Evolutionary conservation across 129 eudicot genomes (phyloP), one percentile per base, ranked within the genome.

Genomic region (Flaveria robusta): DNA sequence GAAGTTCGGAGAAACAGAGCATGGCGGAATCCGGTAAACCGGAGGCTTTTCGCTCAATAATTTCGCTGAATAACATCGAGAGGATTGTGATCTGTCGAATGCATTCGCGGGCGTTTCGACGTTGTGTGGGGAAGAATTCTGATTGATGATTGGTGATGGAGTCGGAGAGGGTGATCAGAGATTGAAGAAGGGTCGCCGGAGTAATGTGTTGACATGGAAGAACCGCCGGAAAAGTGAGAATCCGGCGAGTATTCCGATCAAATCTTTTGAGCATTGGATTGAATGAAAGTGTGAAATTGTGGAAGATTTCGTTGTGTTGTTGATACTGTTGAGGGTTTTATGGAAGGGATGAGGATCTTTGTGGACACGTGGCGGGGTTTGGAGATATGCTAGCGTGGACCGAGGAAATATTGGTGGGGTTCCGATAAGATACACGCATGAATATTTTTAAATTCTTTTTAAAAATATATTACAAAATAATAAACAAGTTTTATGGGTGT

Each of bases 1-100:
- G 95, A 52, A 90, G 97, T 71, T 93, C 98, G 1, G 96, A 81
- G 63, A 90, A 85, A 67, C 92, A 83, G 9, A 90, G 84, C 14
- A 67, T 72, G 10, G 77, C 64, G 1, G 91, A 85, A 51, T 77
- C 71, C 12, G 83, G 71, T 37, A 71, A 55, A 0, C 18, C 70
- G 16, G 72, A 64, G 11, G 63, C 42, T 2, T 70, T 66, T n/a
- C 27, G 46, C 2, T 82, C 95, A 26, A 74, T 71, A 9, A 88
- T 69, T 37, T 90, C 96, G 3, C 46, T 87, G 77, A 93, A 84
- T 66, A 93, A 87, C 27, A 88, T 62, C 2, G 68, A 75, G 0
- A 93, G 84, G 23, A 81, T 85, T 22, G 81, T 83, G 0, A 90
- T 55, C 54, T 82, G 89, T 2, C 97, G 92, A 50, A 86, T 75